These are phyloP conservation scores for Teratosphaeria destructans DNA, from an alignment of 2,329 filamentous ascomycete species.

Conservation along the genomic window DNA sequence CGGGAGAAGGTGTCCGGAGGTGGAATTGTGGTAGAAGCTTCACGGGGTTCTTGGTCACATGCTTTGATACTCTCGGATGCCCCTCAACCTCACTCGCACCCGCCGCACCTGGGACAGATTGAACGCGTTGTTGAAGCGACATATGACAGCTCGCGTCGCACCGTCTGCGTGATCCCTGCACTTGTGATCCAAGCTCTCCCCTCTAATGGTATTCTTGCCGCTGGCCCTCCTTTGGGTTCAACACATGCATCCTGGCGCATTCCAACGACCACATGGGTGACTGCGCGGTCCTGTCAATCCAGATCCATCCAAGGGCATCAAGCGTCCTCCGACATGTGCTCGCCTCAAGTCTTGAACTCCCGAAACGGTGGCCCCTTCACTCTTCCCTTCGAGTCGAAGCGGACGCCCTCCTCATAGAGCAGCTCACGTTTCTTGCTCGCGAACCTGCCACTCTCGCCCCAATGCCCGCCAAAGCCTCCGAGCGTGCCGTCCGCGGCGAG, in stretches of 20 bases:
- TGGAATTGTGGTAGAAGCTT: not conserved
- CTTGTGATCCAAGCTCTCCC: not conserved
- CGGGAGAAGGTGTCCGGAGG: not conserved
- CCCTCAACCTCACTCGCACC: not conserved
- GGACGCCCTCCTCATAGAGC: conserved; percentile 33
- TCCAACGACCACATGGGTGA: not conserved
- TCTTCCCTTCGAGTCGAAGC: conserved; percentile 34
- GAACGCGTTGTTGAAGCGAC: not conserved
- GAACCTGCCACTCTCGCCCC: conserved; percentile 36
- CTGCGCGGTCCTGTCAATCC: not conserved
- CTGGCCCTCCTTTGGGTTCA: no score
- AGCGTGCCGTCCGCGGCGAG: conserved; percentile 28
- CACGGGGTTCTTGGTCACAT: conserved; percentile 1
- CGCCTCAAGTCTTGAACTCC: conserved; percentile 2
- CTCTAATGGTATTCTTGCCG: not conserved
- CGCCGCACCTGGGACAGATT: not conserved
- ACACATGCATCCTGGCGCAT: not conserved
- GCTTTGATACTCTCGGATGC: not conserved
- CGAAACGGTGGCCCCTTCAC: conserved; percentile 31
- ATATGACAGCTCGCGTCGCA: conserved; percentile 3
- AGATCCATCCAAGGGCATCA: not conserved
- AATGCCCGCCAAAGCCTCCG: conserved; percentile 43
- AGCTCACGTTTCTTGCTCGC: conserved; percentile 32
- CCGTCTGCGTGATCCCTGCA: not conserved
- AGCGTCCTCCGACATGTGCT: not conserved